phyloP scores from a whole-genome alignment of 192 early-diverging fungal genomes.

The Backusella westeae region DNA sequence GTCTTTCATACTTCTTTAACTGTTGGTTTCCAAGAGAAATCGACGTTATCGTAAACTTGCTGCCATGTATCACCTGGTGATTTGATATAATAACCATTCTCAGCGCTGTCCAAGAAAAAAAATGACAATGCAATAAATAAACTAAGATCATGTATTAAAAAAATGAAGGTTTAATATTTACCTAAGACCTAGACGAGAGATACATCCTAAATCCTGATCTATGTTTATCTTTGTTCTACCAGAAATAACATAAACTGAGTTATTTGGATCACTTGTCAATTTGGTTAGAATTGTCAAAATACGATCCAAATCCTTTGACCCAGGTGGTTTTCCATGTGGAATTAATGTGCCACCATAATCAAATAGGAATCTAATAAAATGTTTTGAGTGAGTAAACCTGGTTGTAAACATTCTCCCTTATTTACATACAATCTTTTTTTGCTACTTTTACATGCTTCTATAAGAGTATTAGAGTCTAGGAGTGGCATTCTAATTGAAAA shows the following conservation, averaged over 20 bases:
- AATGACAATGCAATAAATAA: neutral
- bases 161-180: neutral
- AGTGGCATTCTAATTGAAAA: constrained; percentile 49
- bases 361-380: constrained; percentile 42
- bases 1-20: constrained; percentile 53
- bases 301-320: constrained; percentile 32
- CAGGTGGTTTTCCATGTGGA: constrained; percentile 14
- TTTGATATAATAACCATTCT: constrained; percentile 73
- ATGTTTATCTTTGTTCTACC: constrained; percentile 65
- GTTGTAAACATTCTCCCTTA: neutral
- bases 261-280: constrained; percentile 61
- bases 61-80: constrained; percentile 63
- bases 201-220: constrained; percentile 62
- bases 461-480: constrained; percentile 32
- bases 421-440: constrained; percentile 47
- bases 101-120: constrained; percentile 52
- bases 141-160: neutral
- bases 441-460: constrained; percentile 25
- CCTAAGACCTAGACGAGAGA: constrained; percentile 61
- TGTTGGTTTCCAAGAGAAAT: constrained; percentile 65
- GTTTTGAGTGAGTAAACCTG: neutral
- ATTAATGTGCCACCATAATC: constrained; percentile 73
- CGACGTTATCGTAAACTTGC: constrained; percentile 47
- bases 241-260: constrained; percentile 73
- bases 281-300: constrained; percentile 55